A percentile compares a stretch with the other conserved stretches of the same genome.
Evolutionary conservation across 2,329 filamentous ascomycete species (phyloP).

Genomic region (Microcyclospora pomicola): DNA sequence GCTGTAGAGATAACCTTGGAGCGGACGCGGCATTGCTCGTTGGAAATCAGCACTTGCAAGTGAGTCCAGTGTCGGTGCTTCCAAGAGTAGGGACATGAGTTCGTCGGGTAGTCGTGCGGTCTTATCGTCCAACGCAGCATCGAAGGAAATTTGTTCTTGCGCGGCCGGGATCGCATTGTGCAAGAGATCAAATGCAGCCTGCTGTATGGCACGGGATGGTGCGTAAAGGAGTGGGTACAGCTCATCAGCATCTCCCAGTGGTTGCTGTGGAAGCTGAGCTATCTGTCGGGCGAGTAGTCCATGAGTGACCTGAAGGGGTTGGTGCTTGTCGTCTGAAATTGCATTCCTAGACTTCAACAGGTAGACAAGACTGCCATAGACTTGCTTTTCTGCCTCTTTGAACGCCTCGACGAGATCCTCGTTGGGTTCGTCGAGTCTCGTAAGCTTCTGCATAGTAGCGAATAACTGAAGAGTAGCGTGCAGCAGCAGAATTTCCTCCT

Average conservation of each 20-base stretch:
- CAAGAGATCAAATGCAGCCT: constrained; percentile 65
- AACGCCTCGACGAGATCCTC: constrained; percentile 74
- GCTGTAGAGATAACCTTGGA: constrained; percentile 71
- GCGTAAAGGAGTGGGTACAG: constrained; percentile 66
- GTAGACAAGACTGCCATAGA: constrained; percentile 46
- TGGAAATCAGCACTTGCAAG: constrained; percentile 53
- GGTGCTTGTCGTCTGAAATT: constrained; percentile 40
- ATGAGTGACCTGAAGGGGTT: constrained; percentile 63
- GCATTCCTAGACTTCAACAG: constrained; percentile 42
- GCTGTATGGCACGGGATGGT: constrained; percentile 61
- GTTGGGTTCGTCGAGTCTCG: constrained; percentile 50
- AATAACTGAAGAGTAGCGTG: constrained; percentile 63
- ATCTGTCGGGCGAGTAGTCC: constrained; percentile 58
- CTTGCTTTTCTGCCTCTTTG: constrained; percentile 42
- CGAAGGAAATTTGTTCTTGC: constrained; percentile 72
- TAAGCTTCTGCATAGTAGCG: constrained; percentile 45
- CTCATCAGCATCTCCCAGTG: constrained; percentile 41
- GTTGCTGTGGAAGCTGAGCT: constrained; percentile 45
- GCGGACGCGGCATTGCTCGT: constrained; percentile 48
- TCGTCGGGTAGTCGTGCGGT: constrained; percentile 68
- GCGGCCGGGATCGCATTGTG: constrained; percentile 63
- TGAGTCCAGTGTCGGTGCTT: constrained; percentile 57
- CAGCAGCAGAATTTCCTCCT: constrained; percentile 30
- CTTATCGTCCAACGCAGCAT: constrained; percentile 57
- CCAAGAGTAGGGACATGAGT: constrained; percentile 67